A percentile compares a stretch with the other conserved stretches of the same genome.
Conservation (phyloP, 345 rosid species). For the Populus tremula region DNA sequence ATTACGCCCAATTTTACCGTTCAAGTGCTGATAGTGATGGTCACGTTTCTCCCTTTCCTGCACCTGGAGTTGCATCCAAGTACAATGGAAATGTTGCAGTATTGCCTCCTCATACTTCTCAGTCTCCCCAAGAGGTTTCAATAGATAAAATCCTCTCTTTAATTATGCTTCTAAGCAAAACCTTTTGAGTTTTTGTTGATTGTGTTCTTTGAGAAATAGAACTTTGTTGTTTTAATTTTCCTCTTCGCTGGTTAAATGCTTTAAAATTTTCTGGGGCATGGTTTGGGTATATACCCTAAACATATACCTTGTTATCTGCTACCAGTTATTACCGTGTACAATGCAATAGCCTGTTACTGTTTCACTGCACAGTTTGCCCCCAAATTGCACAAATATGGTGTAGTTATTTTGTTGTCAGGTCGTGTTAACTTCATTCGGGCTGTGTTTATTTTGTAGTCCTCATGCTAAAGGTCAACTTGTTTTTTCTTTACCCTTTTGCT, state of each 20-base stretch:
- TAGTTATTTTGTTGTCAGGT: background rate
- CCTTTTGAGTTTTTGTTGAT: background rate
- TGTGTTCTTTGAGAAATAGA: background rate
- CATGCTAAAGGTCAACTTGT: background rate
- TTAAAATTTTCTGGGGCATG: background rate
- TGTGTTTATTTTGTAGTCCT: background rate
- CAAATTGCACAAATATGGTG: background rate
- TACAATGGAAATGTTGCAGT: constrained; percentile 72
- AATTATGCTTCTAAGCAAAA: background rate
- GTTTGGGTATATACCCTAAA: background rate
- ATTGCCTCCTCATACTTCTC: constrained; percentile 72
- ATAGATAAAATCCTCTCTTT: constrained; percentile 13
- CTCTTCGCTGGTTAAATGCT: constrained; percentile 7
- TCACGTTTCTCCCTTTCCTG: constrained; percentile 73
- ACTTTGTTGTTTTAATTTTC: background rate
- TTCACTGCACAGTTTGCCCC: background rate
- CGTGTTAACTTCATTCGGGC: background rate
- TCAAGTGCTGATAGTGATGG: constrained; percentile 67
- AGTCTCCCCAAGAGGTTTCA: constrained; percentile 78
- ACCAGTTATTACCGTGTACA: background rate
- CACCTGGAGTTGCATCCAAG: constrained; percentile 67
- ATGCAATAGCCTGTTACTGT: background rate
- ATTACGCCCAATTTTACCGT: constrained; percentile 76
- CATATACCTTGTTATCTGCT: background rate
- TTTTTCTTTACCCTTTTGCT: background rate